Percentiles rank a stretch among this genome's conserved stretches.
These are phyloP conservation scores for Lentinula aciculospora DNA, from an alignment of 768 basidiomycete species.

Conservation along the genomic window DNA sequence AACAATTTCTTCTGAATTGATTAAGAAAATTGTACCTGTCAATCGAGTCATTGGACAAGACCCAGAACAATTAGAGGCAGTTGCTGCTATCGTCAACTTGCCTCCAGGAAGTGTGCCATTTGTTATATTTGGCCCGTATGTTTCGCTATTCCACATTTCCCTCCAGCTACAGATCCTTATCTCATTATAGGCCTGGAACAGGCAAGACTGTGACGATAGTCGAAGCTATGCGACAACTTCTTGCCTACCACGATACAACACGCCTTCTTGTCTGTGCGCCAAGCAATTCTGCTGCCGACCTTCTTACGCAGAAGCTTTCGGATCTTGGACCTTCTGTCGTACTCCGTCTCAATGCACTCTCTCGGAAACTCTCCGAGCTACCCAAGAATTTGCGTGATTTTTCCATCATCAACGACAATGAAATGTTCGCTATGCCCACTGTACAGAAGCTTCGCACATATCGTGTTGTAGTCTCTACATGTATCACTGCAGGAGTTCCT, in stretches of 20 bases:
- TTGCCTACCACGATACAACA: conserved; percentile 31
- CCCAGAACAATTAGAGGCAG: conserved; percentile 43
- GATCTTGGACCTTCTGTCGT: conserved; percentile 22
- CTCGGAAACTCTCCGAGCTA: conserved; percentile 31
- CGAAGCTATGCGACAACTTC: conserved; percentile 56
- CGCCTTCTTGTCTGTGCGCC: conserved; percentile 62
- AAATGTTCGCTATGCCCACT: conserved; percentile 40
- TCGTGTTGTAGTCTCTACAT: conserved; percentile 54
- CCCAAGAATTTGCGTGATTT: conserved; percentile 31
- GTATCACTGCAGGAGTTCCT: conserved; percentile 45
- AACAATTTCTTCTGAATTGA: conserved; percentile 15
- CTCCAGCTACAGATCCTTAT: background rate
- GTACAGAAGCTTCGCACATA: conserved; percentile 32
- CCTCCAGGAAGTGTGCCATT: conserved; percentile 47
- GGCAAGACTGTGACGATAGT: conserved; percentile 66
- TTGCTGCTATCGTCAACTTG: conserved; percentile 40
- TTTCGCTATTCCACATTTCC: conserved; percentile 8
- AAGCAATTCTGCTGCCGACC: conserved; percentile 62
- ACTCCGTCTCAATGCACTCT: conserved; percentile 50
- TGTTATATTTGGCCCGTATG: conserved; percentile 61
- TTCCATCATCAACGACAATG: conserved; percentile 32
- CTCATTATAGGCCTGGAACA: conserved; percentile 44
- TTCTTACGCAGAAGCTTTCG: conserved; percentile 41
- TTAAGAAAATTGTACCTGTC: conserved; percentile 17
- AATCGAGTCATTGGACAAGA: conserved; percentile 34